phyloP scores from a whole-genome alignment of 805 yeast genomes.

The Candida montana region DNA sequence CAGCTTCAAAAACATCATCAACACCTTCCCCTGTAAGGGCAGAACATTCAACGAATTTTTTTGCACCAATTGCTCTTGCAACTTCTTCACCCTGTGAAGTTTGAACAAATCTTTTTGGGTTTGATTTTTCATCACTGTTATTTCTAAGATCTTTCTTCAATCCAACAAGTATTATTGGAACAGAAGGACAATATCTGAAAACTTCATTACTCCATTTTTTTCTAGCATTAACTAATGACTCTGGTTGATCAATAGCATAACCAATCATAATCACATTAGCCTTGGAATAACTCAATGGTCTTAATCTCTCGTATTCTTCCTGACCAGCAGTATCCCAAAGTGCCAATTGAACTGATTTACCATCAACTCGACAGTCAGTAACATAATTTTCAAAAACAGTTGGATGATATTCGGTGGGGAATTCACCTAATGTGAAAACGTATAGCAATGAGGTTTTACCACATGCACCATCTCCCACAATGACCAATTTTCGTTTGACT shows the following conservation, averaged over 20 bases:
- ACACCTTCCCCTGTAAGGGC: conserved; percentile 94
- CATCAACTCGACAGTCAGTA: conserved; percentile 90
- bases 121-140: conserved; percentile 29
- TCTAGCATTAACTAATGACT: conserved; percentile 76
- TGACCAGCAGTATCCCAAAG: conserved; percentile 98
- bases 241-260: conserved; percentile 80
- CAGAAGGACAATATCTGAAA: conserved; percentile 69
- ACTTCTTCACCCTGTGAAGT: conserved; percentile 54
- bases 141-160: conserved; percentile 75
- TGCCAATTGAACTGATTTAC: conserved; percentile 82
- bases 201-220: conserved; percentile 89
- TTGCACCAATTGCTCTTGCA: conserved; percentile 78
- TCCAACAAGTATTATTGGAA: conserved; percentile 76
- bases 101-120: conserved; percentile 44
- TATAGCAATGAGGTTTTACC: conserved; percentile 89
- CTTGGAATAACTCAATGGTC: conserved; percentile 83
- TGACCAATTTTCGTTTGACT: conserved; percentile 71
- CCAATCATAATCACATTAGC: conserved; percentile 85
- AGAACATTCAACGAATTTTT: conserved; percentile 79
- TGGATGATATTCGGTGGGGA: conserved; percentile 89
- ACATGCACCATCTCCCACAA: conserved; percentile 94
- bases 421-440: conserved; percentile 88
- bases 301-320: conserved; percentile 85
- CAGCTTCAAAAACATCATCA: conserved; percentile 88
- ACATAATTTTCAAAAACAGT: conserved; percentile 94